These are phyloP conservation scores for Marasmius tenuissimus DNA, from an alignment of 1,284 basidiomycete genomes.

Conservation along the genomic window DNA sequence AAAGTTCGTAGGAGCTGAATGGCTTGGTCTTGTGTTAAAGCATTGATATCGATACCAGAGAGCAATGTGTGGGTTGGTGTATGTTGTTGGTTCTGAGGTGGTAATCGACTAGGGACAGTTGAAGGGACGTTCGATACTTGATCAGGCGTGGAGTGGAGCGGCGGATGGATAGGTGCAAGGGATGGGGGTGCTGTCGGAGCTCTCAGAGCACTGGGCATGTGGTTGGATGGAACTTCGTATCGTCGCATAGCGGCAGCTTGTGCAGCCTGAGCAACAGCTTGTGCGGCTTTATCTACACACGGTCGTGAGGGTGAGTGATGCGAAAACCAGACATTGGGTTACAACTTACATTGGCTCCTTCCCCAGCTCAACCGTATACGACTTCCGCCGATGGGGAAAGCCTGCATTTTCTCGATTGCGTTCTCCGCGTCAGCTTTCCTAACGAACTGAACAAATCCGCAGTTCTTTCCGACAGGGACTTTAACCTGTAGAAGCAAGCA, in stretches of 20 bases:
- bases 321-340: background rate
- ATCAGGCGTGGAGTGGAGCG: slow-evolving; percentile 7
- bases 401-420: slow-evolving; percentile 96
- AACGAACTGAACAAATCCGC: slow-evolving; percentile 95
- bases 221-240: background rate
- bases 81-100: background rate
- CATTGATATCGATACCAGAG: slow-evolving; percentile 15
- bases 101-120: background rate
- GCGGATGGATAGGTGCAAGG: slow-evolving; percentile 35
- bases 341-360: slow-evolving; percentile 77
- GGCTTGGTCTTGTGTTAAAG: slow-evolving; percentile 65
- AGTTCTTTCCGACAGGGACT: slow-evolving; percentile 93
- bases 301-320: background rate
- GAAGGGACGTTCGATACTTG: background rate
- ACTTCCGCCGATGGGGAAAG: slow-evolving; percentile 89
- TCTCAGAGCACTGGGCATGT: no score
- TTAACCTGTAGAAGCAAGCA: slow-evolving; percentile 64
- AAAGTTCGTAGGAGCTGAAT: slow-evolving; percentile 66
- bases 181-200: slow-evolving; percentile 19
- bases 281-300: slow-evolving; percentile 75
- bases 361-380: slow-evolving; percentile 93
- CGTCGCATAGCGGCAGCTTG: slow-evolving; percentile 66
- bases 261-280: slow-evolving; percentile 81
- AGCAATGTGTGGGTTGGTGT: background rate
- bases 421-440: slow-evolving; percentile 88